These are phyloP conservation scores for Naganishia albida DNA, from an alignment of 1,284 basidiomycete species.

Conservation along the genomic window DNA sequence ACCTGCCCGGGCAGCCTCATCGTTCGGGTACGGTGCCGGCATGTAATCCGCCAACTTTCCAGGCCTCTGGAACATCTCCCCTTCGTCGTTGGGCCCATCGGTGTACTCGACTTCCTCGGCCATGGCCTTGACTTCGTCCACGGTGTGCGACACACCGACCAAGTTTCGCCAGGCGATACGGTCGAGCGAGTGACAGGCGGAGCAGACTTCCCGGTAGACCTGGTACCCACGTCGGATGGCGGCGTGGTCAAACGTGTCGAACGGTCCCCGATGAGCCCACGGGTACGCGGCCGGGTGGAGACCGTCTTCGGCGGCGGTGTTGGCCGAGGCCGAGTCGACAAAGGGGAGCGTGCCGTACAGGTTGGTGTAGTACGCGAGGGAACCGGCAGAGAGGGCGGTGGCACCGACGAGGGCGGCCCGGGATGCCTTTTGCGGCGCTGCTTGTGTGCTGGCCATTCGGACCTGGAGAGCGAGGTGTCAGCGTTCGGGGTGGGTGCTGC, in stretches of 20 bases:
- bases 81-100: conserved; percentile 92
- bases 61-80: conserved; percentile 98
- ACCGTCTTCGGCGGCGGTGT: conserved; percentile 88
- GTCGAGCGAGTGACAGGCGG: conserved; percentile 97
- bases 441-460: conserved; percentile 32
- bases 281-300: conserved; percentile 87
- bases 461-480: conserved; percentile 8
- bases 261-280: conserved; percentile 83
- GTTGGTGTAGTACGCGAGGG: conserved; percentile 94
- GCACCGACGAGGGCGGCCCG: conserved; percentile 75
- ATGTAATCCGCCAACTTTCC: conserved; percentile 97
- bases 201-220: conserved; percentile 99
- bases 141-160: conserved; percentile 96
- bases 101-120: conserved; percentile 96
- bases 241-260: conserved; percentile 94
- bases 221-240: conserved; percentile 94
- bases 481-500: background rate
- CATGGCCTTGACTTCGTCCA: conserved; percentile 85
- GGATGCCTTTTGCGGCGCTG: conserved; percentile 54
- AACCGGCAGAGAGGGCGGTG: conserved; percentile 77
- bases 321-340: conserved; percentile 83
- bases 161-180: conserved; percentile 99
- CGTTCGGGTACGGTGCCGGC: conserved; percentile 94
- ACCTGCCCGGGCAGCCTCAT: conserved; percentile 91
- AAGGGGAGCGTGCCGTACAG: conserved; percentile 87